phyloP scores from a whole-genome alignment of 208 protist species.

The Leishmania arabica region DNA sequence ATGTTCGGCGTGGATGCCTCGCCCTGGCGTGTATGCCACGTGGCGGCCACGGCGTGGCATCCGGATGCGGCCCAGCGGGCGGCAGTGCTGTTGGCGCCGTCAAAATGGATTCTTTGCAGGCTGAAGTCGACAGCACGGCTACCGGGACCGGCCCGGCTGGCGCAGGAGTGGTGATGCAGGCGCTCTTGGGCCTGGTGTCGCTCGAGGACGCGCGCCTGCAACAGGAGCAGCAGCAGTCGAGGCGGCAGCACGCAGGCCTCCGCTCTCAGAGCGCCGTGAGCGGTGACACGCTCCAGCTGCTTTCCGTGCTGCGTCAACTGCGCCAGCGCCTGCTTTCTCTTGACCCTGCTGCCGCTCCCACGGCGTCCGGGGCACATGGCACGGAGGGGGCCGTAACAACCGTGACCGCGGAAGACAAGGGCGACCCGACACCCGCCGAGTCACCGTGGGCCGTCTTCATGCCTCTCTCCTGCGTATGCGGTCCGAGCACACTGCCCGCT shows the following conservation, averaged over 20 bases:
- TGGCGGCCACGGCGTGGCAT: not conserved
- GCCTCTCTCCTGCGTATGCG: not conserved
- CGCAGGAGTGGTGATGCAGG: conserved; percentile 13
- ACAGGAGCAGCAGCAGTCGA: not conserved
- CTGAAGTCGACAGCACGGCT: not conserved
- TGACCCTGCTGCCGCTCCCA: not conserved
- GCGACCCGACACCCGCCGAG: not conserved
- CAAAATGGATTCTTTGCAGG: not conserved
- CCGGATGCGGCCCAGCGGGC: not conserved
- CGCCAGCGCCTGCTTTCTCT: conserved; percentile 5
- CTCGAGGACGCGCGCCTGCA: conserved; percentile 22
- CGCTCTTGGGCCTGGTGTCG: conserved; percentile 15
- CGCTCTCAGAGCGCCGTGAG: not conserved
- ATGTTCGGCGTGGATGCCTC: not conserved
- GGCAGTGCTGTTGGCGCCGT: not conserved
- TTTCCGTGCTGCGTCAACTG: conserved; percentile 11
- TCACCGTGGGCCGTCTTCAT: not conserved
- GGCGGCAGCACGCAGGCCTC: not conserved
- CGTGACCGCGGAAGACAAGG: not conserved
- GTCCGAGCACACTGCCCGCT: not conserved
- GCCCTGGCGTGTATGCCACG: not conserved
- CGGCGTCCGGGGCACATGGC: not conserved
- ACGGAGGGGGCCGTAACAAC: not conserved
- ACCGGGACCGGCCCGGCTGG: not conserved
- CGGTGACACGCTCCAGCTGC: not conserved